Percentiles rank a stretch among this genome's conserved stretches.
Evolutionary conservation across 2,329 filamentous ascomycete species (phyloP).

Genomic region (Epichloe uncinata): DNA sequence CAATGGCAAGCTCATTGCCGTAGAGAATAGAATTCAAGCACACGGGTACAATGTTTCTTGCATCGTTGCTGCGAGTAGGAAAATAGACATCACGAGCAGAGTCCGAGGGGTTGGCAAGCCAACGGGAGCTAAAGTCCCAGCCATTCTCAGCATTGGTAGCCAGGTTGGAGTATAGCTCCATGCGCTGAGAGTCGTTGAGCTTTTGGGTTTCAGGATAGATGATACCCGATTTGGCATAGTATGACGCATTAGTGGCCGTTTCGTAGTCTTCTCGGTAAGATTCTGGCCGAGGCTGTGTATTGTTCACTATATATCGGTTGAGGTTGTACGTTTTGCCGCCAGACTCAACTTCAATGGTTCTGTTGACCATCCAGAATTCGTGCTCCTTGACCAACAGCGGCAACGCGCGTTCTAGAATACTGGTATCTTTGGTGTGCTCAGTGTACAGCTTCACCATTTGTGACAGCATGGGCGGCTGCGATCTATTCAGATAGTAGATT

Average conservation of each 20-base stretch:
- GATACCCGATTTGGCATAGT: slow-evolving; percentile 43
- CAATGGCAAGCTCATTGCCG: slow-evolving; percentile 47
- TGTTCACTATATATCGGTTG: slow-evolving; percentile 45
- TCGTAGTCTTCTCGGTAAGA: slow-evolving; percentile 53
- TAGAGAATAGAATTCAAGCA: slow-evolving; percentile 59
- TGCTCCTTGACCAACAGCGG: slow-evolving; percentile 52
- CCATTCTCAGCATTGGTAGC: slow-evolving; percentile 54
- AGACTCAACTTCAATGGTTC: slow-evolving; percentile 38
- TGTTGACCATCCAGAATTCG: slow-evolving; percentile 48
- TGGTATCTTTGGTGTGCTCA: slow-evolving; percentile 50
- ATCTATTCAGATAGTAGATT: slow-evolving; percentile 54
- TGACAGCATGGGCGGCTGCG: slow-evolving; percentile 51
- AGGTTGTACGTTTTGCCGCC: slow-evolving; percentile 37
- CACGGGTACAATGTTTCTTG: slow-evolving; percentile 43
- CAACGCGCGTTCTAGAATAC: slow-evolving; percentile 44
- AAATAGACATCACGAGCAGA: slow-evolving; percentile 49
- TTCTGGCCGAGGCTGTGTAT: slow-evolving; percentile 54
- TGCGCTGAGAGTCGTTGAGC: slow-evolving; percentile 39
- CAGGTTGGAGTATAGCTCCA: slow-evolving; percentile 44
- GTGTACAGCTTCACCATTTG: slow-evolving; percentile 54
- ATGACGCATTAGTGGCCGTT: slow-evolving; percentile 51
- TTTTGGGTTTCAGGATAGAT: slow-evolving; percentile 39
- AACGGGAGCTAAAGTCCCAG: slow-evolving; percentile 50
- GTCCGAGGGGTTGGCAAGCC: slow-evolving; percentile 42
- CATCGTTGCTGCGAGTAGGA: slow-evolving; percentile 50